Conservation (phyloP, 2,329 filamentous ascomycete species). For the Purpureocillium lavendulum region DNA sequence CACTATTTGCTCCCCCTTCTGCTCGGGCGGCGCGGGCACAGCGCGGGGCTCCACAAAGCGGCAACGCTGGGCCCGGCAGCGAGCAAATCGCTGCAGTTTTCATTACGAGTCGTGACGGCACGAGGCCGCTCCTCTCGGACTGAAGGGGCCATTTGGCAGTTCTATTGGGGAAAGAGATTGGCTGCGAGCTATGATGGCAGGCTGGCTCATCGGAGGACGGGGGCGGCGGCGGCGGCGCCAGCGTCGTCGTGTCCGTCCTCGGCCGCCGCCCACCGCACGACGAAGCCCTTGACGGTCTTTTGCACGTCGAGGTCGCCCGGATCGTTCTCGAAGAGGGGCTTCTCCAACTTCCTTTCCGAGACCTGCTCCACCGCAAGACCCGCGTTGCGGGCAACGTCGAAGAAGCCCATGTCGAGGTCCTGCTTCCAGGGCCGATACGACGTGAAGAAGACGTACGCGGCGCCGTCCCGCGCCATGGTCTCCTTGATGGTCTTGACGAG, state of each 20-base stretch:
- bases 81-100: background rate
- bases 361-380: slow-evolving; percentile 75
- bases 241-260: slow-evolving; percentile 14
- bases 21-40: no score
- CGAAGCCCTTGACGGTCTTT: slow-evolving; percentile 75
- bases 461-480: slow-evolving; percentile 53
- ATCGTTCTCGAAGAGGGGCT: slow-evolving; percentile 83
- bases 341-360: slow-evolving; percentile 73
- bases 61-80: no score
- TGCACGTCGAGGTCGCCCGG: slow-evolving; percentile 74
- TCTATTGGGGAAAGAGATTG: no score
- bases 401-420: slow-evolving; percentile 79
- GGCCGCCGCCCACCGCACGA: slow-evolving; percentile 62
- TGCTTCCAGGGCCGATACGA: slow-evolving; percentile 88
- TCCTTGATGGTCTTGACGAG: slow-evolving; percentile 63
- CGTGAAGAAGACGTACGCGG: slow-evolving; percentile 85
- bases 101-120: background rate
- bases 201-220: no score
- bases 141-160: background rate
- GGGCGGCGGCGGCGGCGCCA: no score
- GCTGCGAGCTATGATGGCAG: no score
- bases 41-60: no score
- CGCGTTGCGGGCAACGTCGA: slow-evolving; percentile 61
- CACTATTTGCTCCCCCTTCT: no score
- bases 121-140: background rate